Base-by-base conservation (phyloP, 495 filamentous ascomycete species). In the Podospora comata region DNA sequence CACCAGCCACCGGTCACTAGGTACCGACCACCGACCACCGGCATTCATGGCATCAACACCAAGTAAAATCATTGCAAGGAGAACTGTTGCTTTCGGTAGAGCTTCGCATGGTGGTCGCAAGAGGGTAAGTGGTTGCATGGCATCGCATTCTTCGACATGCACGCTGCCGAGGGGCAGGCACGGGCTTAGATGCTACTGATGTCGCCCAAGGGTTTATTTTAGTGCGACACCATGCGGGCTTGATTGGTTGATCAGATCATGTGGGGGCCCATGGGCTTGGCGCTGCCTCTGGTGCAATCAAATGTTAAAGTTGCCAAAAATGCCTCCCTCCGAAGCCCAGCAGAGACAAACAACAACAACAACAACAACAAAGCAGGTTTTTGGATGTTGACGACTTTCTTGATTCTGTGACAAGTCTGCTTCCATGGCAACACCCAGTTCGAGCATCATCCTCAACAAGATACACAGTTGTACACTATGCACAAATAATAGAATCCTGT, bases 261-360 rank as follows among this genome's bases (percentile, higher is more conserved):
- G n/a, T 3, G 53, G 55, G 55, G 39, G 39, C 39, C 13, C 15
- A 13, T 48, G 13, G 15, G 13, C 68, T 70, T 70, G 68, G 60
- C 68, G 19, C 19, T 39, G 32, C 32, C 64, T 59, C 44, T 61
- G 64, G 53, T 26, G 68, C 55, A 70, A 70, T 67, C 61, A 70
- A 70, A 69, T 44, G 60, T 26, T 19, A 26, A 58, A 18, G n/a
- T 26, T 58, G 39, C 23, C 55, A n/a, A 62, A 57, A 34, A 39
- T 64, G 64, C 65, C 63, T 11, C 1, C 13, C 28, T 23, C 13
- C 0, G 39, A 48, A 48, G 15, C 15, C 39, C 13, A 48, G 15
- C 39, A 48, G 39, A 48, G 39, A 48, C 39, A 48, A 48, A 48
- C 39, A 48, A 48, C 39, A 48, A 18, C 39, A 48, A 18, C 39